Base-by-base conservation (phyloP, 371 early-diverging fungal species). In the Rhizopus arrhizus region DNA sequence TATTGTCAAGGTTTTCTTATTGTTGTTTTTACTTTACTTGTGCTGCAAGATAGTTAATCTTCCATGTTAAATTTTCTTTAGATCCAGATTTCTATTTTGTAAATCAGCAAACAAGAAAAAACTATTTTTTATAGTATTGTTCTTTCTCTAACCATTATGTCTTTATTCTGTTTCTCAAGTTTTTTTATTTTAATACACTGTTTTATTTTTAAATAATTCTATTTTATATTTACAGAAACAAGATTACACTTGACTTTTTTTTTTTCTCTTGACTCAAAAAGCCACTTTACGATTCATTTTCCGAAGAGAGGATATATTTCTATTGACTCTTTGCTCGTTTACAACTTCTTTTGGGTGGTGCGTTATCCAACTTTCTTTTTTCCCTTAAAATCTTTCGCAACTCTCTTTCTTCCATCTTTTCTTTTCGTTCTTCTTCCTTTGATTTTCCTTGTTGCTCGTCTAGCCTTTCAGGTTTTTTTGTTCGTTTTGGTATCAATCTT, bases 1-100 rank as follows among this genome's bases (percentile, higher is more conserved):
- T 22, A 54, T 42, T 41, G 4, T 59, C 3, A 32, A 13, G 34
- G 3, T 29, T 31, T 1, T 8, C 10, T 38, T 48, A 12, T n/a
- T 22, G n/a, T 28, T 8, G 28, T 15, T 15, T 16, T 43, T 28
- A 12, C n/a, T 34, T 48, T 68, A 67, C 71, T 53, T 71, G 71
- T 38, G 67, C 71, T 7, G 71, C 71, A 56, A 71, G 64, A 35
- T 67, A 64, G 33, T 66, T 71, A 50, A 71, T 71, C 60, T 71
- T 71, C 71, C 71, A 71, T 4, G 46, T 71, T 28, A 71, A 56
- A 34, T 71, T 71, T 57, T 71, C 65, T 52, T 67, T 71, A 13
- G 62, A 16, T 61, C 49, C 57, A 16, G 55, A 7, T 40, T 53
- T 59, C 54, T 15, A 45, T 55, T 61, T 8, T 58, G 40, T 52